Evolutionary conservation across 1,284 basidiomycete species (phyloP).

Genomic region (Rhodotorula glutinis): DNA sequence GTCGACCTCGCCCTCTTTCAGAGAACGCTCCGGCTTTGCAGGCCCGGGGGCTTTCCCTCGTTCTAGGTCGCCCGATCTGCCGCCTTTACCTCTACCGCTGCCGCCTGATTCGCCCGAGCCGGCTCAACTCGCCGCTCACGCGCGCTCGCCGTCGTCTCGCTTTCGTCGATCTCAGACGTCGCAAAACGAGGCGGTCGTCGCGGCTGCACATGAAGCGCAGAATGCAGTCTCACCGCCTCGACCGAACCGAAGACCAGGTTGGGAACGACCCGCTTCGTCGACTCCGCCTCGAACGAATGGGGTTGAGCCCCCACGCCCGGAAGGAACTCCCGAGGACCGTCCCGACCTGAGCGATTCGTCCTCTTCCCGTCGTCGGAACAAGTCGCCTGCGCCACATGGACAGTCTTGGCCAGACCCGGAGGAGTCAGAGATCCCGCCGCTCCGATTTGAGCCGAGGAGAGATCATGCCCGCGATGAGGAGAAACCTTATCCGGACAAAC

Average conservation of each 20-base stretch:
- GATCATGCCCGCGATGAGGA: not conserved
- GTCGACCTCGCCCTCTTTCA: not conserved
- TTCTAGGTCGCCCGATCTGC: slow-evolving; percentile 8
- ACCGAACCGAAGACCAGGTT: not conserved
- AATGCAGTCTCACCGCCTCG: not conserved
- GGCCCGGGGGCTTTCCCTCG: not conserved
- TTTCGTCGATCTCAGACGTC: not conserved
- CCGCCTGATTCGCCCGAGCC: slow-evolving; percentile 23
- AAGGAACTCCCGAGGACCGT: not conserved
- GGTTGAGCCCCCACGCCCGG: not conserved
- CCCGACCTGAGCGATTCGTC: not conserved
- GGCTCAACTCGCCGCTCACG: not conserved
- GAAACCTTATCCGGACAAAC: not conserved
- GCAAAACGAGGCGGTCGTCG: not conserved
- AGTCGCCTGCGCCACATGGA: not conserved
- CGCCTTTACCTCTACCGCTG: slow-evolving; percentile 16
- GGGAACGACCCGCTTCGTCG: slow-evolving; percentile 1
- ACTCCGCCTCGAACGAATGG: not conserved
- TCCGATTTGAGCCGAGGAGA: not conserved
- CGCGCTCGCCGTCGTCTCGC: not conserved
- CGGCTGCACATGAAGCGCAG: not conserved
- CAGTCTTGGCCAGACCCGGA: too few species aligned
- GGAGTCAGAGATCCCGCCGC: too few species aligned
- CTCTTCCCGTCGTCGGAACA: not conserved
- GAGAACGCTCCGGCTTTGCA: not conserved